Percentiles rank a stretch among this genome's conserved stretches.
Evolutionary conservation across 176 grass and related monocot species (phyloP).

Genomic region (Carex scoparia): DNA sequence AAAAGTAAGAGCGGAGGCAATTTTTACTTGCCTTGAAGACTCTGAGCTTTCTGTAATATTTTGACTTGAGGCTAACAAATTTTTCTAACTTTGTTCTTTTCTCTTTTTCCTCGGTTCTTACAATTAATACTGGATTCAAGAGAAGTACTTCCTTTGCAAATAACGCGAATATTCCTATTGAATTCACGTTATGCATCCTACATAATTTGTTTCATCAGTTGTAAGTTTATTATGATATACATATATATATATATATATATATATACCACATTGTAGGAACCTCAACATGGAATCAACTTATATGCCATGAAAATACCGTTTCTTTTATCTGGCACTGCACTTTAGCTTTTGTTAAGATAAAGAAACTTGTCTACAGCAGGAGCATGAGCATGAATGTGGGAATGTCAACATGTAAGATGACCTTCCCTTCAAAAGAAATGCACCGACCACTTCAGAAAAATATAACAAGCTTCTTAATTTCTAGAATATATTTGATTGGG

Average conservation of each 20-base stretch:
- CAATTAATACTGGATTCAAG: not conserved
- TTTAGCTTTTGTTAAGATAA: slow-evolving; percentile 10
- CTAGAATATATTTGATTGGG: not conserved
- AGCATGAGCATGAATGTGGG: not conserved
- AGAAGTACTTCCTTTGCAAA: not conserved
- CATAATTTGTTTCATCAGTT: not conserved
- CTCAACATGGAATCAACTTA: not conserved
- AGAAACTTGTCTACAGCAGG: not conserved
- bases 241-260: too few relatives aligned
- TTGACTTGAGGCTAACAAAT: not conserved
- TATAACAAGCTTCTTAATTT: not conserved
- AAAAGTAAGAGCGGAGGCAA: not conserved
- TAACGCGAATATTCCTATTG: not conserved
- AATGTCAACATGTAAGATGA: slow-evolving; percentile 23
- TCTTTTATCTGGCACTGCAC: not conserved
- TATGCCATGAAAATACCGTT: not conserved
- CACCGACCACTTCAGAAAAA: not conserved
- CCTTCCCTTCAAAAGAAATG: slow-evolving; percentile 6
- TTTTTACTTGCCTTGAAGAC: slow-evolving; percentile 13
- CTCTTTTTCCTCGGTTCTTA: not conserved
- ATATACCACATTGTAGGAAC: not conserved
- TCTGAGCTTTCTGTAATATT: slow-evolving; percentile 1
- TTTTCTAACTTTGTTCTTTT: not conserved
- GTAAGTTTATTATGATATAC: not conserved
- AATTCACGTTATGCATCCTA: not conserved